phyloP scores from a whole-genome alignment of 2,329 filamentous ascomycete genomes.

The Lecanicillium sp. region DNA sequence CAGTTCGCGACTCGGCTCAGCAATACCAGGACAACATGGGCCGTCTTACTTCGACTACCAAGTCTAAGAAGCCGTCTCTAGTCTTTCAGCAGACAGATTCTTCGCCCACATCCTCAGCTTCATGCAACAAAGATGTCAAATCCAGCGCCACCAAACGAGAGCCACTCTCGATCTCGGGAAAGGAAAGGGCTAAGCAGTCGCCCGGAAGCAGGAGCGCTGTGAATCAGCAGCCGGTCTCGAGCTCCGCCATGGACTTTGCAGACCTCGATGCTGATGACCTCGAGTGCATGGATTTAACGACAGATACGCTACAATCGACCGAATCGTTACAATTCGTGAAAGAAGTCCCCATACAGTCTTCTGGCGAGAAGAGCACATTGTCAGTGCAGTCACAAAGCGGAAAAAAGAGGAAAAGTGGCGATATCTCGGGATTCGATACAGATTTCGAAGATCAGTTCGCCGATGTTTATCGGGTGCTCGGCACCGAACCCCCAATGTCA shows the following conservation, averaged over 20 bases:
- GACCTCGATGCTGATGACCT: conserved; percentile 30
- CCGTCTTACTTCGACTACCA: conserved; percentile 36
- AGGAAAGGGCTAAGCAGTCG: conserved; percentile 20
- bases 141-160: background rate
- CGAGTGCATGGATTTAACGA: conserved; percentile 37
- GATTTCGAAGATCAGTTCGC: conserved; percentile 43
- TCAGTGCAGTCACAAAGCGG: conserved; percentile 25
- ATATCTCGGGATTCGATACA: conserved; percentile 34
- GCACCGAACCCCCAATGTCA: conserved; percentile 32
- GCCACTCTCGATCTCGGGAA: conserved; percentile 3
- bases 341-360: conserved; percentile 26
- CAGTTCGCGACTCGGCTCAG: conserved; percentile 1
- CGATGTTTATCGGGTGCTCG: conserved; percentile 46
- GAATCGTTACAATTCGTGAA: conserved; percentile 32
- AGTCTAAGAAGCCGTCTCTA: conserved; percentile 39
- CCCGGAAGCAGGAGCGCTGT: conserved; percentile 23
- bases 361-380: background rate
- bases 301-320: conserved; percentile 28
- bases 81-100: conserved; percentile 31
- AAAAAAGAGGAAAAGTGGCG: conserved; percentile 48
- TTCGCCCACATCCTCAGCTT: conserved; percentile 27
- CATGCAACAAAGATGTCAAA: conserved; percentile 1
- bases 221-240: conserved; percentile 15
- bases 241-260: conserved; percentile 28
- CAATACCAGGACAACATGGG: conserved; percentile 35